phyloP scores from a whole-genome alignment of 2,329 filamentous ascomycete genomes.

The Pyricularia grisea region DNA sequence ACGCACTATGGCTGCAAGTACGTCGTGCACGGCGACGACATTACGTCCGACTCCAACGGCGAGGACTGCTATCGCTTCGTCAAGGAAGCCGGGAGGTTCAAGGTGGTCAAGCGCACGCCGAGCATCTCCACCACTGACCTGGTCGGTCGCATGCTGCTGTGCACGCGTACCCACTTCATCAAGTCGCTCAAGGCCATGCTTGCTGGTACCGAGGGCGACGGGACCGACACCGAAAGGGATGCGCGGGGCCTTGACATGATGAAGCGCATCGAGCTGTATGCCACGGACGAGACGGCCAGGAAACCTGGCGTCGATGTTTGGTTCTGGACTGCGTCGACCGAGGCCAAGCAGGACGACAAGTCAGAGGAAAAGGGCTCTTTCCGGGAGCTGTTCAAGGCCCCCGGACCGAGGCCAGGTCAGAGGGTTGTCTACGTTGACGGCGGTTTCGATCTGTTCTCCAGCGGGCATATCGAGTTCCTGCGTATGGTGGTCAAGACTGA shows the following conservation, averaged over 20 bases:
- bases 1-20: constrained; percentile 91
- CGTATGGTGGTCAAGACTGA: constrained; percentile 67
- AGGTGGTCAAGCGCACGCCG: constrained; percentile 91
- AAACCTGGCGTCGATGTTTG: constrained; percentile 75
- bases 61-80: constrained; percentile 98
- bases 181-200: constrained; percentile 64
- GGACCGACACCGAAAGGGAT: constrained; percentile 55
- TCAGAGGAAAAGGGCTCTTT: constrained; percentile 57
- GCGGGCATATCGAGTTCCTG: constrained; percentile 93
- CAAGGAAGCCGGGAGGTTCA: constrained; percentile 87
- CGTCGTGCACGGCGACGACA: constrained; percentile 33
- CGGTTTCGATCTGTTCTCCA: constrained; percentile 93
- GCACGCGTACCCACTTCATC: constrained; percentile 91
- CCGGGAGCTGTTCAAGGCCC: constrained; percentile 58
- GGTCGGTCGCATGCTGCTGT: constrained; percentile 95
- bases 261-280: constrained; percentile 74
- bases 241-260: constrained; percentile 58
- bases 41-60: constrained; percentile 67
- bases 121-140: constrained; percentile 96
- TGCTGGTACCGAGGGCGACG: constrained; percentile 61
- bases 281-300: constrained; percentile 74
- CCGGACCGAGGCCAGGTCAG: constrained; percentile 66
- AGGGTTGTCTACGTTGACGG: constrained; percentile 91
- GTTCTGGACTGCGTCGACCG: constrained; percentile 60
- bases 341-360: constrained; percentile 31